Conservation (phyloP, 257 asterid species). For the Solanum habrochaites region DNA sequence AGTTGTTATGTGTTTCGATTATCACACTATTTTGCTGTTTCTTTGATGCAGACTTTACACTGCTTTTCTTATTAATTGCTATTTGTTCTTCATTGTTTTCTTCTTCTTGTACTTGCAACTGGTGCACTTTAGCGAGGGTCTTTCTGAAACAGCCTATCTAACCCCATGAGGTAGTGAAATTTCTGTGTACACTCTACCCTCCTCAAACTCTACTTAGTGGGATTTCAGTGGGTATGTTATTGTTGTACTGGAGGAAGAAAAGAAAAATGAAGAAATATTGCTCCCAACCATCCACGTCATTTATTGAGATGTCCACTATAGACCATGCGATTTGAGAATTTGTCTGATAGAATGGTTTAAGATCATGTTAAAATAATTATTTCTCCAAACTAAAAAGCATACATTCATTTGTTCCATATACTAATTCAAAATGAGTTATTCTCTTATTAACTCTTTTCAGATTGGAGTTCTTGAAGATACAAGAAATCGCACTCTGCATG, state of each 20-base stretch:
- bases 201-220: neutral
- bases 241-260: neutral
- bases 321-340: neutral
- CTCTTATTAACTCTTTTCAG: slow-evolving; percentile 19
- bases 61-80: neutral
- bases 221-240: neutral
- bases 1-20: neutral
- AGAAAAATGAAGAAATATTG: neutral
- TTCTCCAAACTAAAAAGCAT: neutral
- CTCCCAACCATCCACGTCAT: neutral
- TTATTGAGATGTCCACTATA: neutral
- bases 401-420: neutral
- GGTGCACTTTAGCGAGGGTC: neutral
- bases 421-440: neutral
- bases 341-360: neutral
- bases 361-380: neutral
- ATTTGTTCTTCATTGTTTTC: neutral
- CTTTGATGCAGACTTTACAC: neutral
- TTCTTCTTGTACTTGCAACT: neutral
- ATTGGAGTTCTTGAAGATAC: slow-evolving; percentile 96
- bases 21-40: neutral
- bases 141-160: neutral
- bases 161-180: neutral
- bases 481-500: slow-evolving; percentile 86
- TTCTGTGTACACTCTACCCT: neutral